These are phyloP conservation scores for Fusarium sp. DNA, from an alignment of 2,329 filamentous ascomycete genomes.

Conservation along the genomic window DNA sequence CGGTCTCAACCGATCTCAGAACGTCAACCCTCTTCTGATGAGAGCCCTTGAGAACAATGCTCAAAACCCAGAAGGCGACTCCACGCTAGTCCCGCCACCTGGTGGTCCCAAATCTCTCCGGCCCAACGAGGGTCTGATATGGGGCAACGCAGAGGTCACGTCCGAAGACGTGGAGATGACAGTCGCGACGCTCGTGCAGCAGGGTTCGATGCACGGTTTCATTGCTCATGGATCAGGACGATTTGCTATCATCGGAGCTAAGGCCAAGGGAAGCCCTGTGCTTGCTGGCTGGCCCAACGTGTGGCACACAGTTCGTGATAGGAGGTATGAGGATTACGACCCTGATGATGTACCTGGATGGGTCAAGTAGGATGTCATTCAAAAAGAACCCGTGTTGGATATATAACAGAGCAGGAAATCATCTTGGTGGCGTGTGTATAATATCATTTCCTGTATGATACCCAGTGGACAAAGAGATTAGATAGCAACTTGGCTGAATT, in stretches of 20 bases:
- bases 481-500: neutral
- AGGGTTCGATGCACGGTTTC: conserved; percentile 86
- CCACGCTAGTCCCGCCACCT: conserved; percentile 61
- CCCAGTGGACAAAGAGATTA: conserved; percentile 26
- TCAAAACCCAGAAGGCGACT: conserved; percentile 50
- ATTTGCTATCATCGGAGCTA: conserved; percentile 85
- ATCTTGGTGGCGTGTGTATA: conserved; percentile 30
- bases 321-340: conserved; percentile 67
- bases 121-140: conserved; percentile 71
- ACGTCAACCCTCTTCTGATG: conserved; percentile 65
- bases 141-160: conserved; percentile 71
- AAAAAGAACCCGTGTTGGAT: neutral
- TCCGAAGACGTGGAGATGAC: conserved; percentile 80
- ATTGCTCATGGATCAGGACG: conserved; percentile 80
- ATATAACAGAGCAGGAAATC: conserved; percentile 1
- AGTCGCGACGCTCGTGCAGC: conserved; percentile 79
- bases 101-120: conserved; percentile 61
- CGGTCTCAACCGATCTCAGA: conserved; percentile 53
- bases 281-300: conserved; percentile 81
- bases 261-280: conserved; percentile 71
- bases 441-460: conserved; percentile 36
- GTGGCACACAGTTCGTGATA: conserved; percentile 74
- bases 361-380: conserved; percentile 64
- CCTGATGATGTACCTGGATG: conserved; percentile 80
- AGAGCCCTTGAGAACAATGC: conserved; percentile 62